A percentile compares a stretch with the other conserved stretches of the same genome.
Evolutionary conservation across 2,329 filamentous ascomycete species (phyloP).

Genomic region (Beauveria asiatica): DNA sequence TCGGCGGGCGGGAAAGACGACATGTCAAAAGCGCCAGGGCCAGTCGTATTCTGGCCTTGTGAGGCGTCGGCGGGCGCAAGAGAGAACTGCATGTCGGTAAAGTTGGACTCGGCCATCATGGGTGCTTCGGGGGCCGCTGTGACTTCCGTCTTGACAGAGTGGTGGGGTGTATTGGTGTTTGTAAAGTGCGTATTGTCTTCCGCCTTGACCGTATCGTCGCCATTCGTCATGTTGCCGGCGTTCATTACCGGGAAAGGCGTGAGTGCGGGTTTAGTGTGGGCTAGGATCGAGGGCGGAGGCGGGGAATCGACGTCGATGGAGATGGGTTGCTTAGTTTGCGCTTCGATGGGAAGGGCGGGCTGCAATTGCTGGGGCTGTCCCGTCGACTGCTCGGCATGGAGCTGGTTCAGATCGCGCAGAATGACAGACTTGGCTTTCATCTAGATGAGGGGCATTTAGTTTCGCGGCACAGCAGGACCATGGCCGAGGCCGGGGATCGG

Average conservation of each 20-base stretch:
- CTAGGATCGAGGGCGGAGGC: slow-evolving; percentile 13
- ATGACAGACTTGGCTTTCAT: slow-evolving; percentile 46
- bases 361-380: slow-evolving; percentile 15
- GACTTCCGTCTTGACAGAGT: slow-evolving; percentile 9
- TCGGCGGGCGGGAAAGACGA: slow-evolving; percentile 32
- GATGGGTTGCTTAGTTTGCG: slow-evolving; percentile 28
- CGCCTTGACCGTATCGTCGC: slow-evolving; percentile 17
- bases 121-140: slow-evolving; percentile 9
- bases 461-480: background rate
- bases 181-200: slow-evolving; percentile 17
- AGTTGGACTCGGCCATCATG: slow-evolving; percentile 29
- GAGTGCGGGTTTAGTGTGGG: slow-evolving; percentile 10
- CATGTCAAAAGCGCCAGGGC: slow-evolving; percentile 35
- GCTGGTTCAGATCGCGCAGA: slow-evolving; percentile 41
- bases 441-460: slow-evolving; percentile 17
- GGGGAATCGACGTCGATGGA: slow-evolving; percentile 30
- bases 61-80: slow-evolving; percentile 34
- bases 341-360: slow-evolving; percentile 23
- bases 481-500: background rate
- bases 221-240: slow-evolving; percentile 11
- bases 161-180: background rate
- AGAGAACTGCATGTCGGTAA: slow-evolving; percentile 50
- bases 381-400: slow-evolving; percentile 22
- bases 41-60: slow-evolving; percentile 18
- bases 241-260: slow-evolving; percentile 51